Percentiles rank a stretch among this genome's conserved stretches.
Evolutionary conservation across 164 flowering plant species (phyloP).

Genomic region (Magnolia officinalis): DNA sequence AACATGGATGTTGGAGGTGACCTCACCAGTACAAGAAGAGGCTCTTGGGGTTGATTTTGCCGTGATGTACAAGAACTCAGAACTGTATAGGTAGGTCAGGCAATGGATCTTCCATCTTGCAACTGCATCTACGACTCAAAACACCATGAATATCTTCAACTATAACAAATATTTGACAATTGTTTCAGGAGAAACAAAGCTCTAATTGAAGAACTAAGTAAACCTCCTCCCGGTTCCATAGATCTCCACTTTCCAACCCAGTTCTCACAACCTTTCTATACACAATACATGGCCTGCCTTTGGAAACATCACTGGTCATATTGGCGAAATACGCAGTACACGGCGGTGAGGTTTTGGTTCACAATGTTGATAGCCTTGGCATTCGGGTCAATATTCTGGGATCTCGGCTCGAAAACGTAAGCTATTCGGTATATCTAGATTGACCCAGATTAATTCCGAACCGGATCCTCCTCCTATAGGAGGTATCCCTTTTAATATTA

Average conservation of each 20-base stretch:
- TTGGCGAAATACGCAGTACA: constrained; percentile 52
- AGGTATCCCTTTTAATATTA: not conserved
- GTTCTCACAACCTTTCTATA: constrained; percentile 38
- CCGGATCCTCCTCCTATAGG: not conserved
- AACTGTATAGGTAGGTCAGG: constrained; percentile 23
- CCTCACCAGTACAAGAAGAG: constrained; percentile 29
- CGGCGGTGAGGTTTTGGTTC: constrained; percentile 41
- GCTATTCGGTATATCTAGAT: not conserved
- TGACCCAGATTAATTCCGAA: not conserved
- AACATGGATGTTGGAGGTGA: constrained; percentile 48
- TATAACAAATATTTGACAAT: not conserved
- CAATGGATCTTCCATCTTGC: not conserved
- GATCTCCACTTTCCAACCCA: constrained; percentile 42
- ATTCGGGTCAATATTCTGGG: constrained; percentile 48
- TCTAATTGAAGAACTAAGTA: constrained; percentile 36
- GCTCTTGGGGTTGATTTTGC: constrained; percentile 26
- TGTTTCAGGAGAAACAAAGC: constrained; percentile 49
- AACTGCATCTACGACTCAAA: too few relatives aligned
- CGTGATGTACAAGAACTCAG: constrained; percentile 33
- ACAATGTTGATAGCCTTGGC: constrained; percentile 39
- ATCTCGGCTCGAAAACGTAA: constrained; percentile 49
- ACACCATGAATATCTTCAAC: not conserved
- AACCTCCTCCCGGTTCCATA: constrained; percentile 34
- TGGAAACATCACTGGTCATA: constrained; percentile 52
- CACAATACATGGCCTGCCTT: constrained; percentile 51